Base-by-base conservation (phyloP, 2,329 filamentous ascomycete genomes). In the Teratosphaeria zuluensis region DNA sequence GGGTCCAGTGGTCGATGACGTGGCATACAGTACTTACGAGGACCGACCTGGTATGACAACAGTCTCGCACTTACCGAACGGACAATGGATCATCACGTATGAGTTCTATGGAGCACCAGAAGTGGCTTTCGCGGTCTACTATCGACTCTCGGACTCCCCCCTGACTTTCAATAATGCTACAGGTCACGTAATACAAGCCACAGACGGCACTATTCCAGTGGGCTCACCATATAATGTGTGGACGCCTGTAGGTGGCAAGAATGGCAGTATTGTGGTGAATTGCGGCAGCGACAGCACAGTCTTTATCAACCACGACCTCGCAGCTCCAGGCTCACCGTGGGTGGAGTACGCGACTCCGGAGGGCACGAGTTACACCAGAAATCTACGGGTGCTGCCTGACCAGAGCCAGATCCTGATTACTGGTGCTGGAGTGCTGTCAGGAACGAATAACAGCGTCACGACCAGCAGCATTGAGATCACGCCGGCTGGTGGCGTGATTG, bases 11-110 rank as follows among this genome's bases (percentile, higher is more conserved):
- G 78, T 86, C 55, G 77, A 85, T 60, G 85, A 89, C 66, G 84
- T 86, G 46, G 75, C 80, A 21, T 85, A 86, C 64, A 72, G 77
- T n/a, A 78, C 76, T 57, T 86, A 87, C 70, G 81, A 79, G 2
- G 82, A 79, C 60, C 81, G 86, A 1, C 86, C 86, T 0, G 86
- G 86, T 55, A 89, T 89, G 86, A 81, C 86, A 1, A 82, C 80
- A 0, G 76, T 89, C 56, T 54, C 64, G 51, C 67, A 77, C 66
- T 77, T 89, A 3, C 75, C 84, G 63, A 81, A 81, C 63, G 81
- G 79, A 58, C 73, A 82, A 66, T 88, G 80, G 71, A 81, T 89
- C 66, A 82, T 84, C 74, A 78, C 80, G 5, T 87, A 87, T 69
- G 85, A 88, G 69, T 84, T 81, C 62, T 82, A 82, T 55, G 80